phyloP scores from a whole-genome alignment of 306 rosid species.

The Lathyrus oleraceus region DNA sequence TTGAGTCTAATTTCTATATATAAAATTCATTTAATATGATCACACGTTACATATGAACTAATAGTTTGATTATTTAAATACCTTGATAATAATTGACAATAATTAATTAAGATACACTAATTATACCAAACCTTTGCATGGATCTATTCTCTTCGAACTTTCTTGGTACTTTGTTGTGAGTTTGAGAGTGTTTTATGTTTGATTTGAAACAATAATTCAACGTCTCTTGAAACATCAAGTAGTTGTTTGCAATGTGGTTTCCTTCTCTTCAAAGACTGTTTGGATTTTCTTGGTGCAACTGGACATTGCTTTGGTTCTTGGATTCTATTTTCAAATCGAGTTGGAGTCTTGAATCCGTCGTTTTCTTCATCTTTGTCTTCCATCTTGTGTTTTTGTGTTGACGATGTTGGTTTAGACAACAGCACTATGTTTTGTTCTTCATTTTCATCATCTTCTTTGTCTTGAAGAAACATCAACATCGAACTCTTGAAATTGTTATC shows the following conservation, averaged over 20 bases:
- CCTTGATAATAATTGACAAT: not conserved
- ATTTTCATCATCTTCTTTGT: not conserved
- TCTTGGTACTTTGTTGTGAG: constrained; percentile 37
- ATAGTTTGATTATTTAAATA: not conserved
- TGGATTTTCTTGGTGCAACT: constrained; percentile 53
- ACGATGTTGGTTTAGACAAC: not conserved
- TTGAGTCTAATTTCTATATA: not conserved
- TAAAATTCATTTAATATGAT: not conserved
- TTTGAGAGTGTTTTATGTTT: constrained; percentile 19
- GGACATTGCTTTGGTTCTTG: constrained; percentile 54
- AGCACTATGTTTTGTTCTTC: constrained; percentile 5
- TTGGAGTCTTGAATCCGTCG: constrained; percentile 72
- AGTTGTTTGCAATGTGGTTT: constrained; percentile 30
- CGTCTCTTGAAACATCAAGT: constrained; percentile 37
- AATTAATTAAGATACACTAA: constrained; percentile 13
- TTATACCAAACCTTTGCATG: constrained; percentile 3
- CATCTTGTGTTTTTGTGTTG: not conserved
- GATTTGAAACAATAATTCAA: constrained; percentile 40
- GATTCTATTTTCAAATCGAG: constrained; percentile 47
- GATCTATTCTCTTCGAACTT: constrained; percentile 37
- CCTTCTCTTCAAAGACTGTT: constrained; percentile 39
- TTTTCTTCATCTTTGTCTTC: constrained; percentile 27
- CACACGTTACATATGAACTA: not conserved
- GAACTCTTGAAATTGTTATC: constrained; percentile 7
- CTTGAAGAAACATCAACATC: not conserved